phyloP scores from a whole-genome alignment of 2,329 filamentous ascomycete genomes.

The Paecilomyces variotii region DNA sequence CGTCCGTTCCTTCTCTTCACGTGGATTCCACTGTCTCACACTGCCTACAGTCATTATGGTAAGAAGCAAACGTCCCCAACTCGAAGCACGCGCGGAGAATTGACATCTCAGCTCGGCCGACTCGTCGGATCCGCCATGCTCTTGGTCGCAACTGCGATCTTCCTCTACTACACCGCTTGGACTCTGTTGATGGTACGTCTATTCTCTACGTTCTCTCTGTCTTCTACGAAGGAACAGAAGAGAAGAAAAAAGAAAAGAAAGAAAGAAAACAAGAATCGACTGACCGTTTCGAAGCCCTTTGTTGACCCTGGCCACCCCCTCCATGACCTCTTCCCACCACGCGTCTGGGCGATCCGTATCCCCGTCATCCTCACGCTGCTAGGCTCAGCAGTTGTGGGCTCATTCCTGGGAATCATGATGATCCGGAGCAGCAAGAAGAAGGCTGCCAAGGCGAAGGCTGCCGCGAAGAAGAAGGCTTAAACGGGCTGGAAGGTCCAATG shows the following conservation, averaged over 20 bases:
- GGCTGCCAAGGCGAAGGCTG: conserved; percentile 83
- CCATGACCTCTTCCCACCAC: conserved; percentile 90
- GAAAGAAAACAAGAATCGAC: not conserved
- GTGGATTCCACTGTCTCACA: not conserved
- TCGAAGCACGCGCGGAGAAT: not conserved
- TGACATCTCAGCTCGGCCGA: conserved; percentile 72
- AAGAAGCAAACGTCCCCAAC: not conserved
- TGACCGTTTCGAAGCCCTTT: conserved; percentile 61
- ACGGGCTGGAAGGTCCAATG: not conserved
- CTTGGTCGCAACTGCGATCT: conserved; percentile 62
- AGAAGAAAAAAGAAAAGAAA: not conserved
- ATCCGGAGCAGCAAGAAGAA: conserved; percentile 98
- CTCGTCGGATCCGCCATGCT: conserved; percentile 70
- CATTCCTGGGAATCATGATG: conserved; percentile 95
- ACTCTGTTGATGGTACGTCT: conserved; percentile 82
- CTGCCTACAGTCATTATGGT: not conserved
- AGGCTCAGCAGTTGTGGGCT: conserved; percentile 86
- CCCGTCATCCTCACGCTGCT: conserved; percentile 93
- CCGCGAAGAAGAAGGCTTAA: conserved; percentile 66
- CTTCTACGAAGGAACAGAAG: not conserved
- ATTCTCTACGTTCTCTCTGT: not conserved
- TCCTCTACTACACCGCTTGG: conserved; percentile 95
- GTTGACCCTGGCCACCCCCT: conserved; percentile 91
- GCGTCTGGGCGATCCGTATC: conserved; percentile 97
- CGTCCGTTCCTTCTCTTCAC: not conserved